Evolutionary conservation across 225 moss, liverwort and hornwort genomes (phyloP), one percentile per base, ranked within the genome.

Genomic region (Climacium dendroides): DNA sequence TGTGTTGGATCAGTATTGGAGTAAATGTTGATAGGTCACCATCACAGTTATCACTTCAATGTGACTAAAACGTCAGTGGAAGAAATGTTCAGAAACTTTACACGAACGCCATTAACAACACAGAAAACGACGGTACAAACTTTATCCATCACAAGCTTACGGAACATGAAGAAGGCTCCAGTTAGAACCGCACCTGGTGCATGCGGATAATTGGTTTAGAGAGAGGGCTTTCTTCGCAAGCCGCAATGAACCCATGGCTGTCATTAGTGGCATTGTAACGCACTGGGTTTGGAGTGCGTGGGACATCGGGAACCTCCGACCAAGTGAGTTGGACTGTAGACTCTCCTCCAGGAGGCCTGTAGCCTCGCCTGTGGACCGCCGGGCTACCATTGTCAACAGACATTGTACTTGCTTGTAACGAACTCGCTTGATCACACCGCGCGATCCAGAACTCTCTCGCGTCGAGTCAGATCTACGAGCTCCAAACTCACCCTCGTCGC

Each of bases 211-310:
- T 91, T 45, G 92, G 92, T 66, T 91, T 96, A 67, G 95, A 93
- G 10, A 90, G 93, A 58, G 97, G 96, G 88, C 95, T 99, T 64
- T 95, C 94, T 85, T 99, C 97, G 82, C 84, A 93, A 57, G 96
- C 96, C 83, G 94, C 94, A 80, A 91, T 93, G 85, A 97, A 95
- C 48, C 94, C 97, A 88, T 96, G 96, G 89, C 96, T 99, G 90
- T 97, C 97, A 90, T 96, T 99, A 29, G 95, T 95, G n/a, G 94
- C 97, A 74, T 87, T 95, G 75, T 95, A 95, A 52, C 98, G 95
- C 89, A 90, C 92, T 57, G 88, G 57, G 39, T 86, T 76, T 29
- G 92, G 92, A 84, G 92, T 88, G 77, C 92, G 92, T 32, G 89
- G 87, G 52, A 80, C 23, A 26, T 92, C 92, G 45, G 90, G 92